These are phyloP conservation scores for Wallacemonas rigidus DNA, from an alignment of 208 protist genomes.

Conservation along the genomic window DNA sequence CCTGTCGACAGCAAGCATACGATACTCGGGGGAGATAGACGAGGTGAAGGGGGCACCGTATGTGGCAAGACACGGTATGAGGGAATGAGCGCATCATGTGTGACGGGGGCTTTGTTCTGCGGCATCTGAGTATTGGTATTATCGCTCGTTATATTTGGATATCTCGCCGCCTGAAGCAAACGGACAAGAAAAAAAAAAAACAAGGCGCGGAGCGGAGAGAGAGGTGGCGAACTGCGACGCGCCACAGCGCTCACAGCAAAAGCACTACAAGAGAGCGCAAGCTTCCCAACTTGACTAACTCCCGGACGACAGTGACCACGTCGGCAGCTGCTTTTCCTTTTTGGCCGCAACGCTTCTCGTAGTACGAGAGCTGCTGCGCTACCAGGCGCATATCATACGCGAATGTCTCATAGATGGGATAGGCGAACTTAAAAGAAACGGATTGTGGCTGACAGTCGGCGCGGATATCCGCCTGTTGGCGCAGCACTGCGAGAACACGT, in stretches of 20 bases:
- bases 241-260: neutral
- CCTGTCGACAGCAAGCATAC: no score
- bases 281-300: neutral
- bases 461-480: neutral
- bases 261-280: neutral
- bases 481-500: neutral
- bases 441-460: neutral
- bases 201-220: neutral
- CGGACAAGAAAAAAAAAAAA: neutral
- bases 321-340: neutral
- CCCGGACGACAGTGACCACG: neutral
- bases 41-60: no score
- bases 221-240: neutral
- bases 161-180: no score
- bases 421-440: neutral
- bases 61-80: no score
- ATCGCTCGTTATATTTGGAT: no score
- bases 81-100: no score
- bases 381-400: neutral
- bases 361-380: neutral
- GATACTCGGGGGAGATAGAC: no score
- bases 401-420: constrained; percentile 5
- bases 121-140: no score
- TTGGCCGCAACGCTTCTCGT: neutral
- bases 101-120: no score